Evolutionary conservation across 1,284 basidiomycete species (phyloP).

Genomic region (Malassezia caprae): DNA sequence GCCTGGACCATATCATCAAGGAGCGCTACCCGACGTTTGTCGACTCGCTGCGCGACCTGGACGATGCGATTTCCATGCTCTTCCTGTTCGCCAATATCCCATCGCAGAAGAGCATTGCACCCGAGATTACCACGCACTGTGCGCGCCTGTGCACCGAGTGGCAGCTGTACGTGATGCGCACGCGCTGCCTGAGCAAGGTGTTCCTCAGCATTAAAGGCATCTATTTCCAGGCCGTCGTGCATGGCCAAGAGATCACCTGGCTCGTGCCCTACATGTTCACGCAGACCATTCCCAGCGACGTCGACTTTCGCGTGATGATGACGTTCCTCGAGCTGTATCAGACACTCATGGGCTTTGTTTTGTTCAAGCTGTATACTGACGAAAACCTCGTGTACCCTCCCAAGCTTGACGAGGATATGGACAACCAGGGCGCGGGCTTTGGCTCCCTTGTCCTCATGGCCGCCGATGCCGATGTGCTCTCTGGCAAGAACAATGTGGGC

Average conservation of each 20-base stretch:
- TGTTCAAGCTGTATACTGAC: constrained; percentile 97
- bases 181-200: constrained; percentile 71
- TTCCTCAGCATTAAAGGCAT: constrained; percentile 98
- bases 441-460: constrained; percentile 75
- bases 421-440: constrained; percentile 71
- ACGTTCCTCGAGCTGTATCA: constrained; percentile 98
- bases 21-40: constrained; percentile 97
- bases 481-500: constrained; percentile 24
- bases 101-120: constrained; percentile 59
- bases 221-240: constrained; percentile 92
- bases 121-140: constrained; percentile 81
- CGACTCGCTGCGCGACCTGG: constrained; percentile 88
- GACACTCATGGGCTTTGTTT: constrained; percentile 85
- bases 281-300: constrained; percentile 83
- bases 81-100: constrained; percentile 67
- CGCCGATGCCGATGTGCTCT: constrained; percentile 46
- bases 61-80: constrained; percentile 90
- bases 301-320: constrained; percentile 95
- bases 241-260: constrained; percentile 90
- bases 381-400: constrained; percentile 88
- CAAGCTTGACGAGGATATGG: constrained; percentile 70
- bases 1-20: constrained; percentile 85
- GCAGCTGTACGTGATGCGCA: constrained; percentile 87
- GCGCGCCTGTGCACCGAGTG: constrained; percentile 58
- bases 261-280: constrained; percentile 96